Conservation (phyloP, 2,329 filamentous ascomycete genomes). For the Lasiodiplodia hormozganensis region DNA sequence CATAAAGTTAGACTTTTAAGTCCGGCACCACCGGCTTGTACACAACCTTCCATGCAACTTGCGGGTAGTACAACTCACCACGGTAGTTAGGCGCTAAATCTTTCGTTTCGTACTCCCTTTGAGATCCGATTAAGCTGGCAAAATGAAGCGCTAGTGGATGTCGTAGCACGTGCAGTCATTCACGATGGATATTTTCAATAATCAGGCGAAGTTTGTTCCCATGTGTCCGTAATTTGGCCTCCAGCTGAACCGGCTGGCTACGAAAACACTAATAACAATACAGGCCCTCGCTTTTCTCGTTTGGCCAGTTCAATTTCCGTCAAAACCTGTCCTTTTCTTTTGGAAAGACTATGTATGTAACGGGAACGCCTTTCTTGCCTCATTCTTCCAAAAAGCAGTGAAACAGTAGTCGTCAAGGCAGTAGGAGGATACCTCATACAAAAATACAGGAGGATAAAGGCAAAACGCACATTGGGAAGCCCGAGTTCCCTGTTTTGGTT, state of each 20-base stretch:
- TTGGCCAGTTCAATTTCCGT: background rate
- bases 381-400: background rate
- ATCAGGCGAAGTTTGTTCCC: background rate
- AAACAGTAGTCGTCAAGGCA: background rate
- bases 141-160: too few relatives aligned
- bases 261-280: background rate
- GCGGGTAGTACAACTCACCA: too few relatives aligned
- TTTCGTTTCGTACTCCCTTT: too few relatives aligned
- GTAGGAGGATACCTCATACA: conserved; percentile 4
- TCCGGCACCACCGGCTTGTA: too few relatives aligned
- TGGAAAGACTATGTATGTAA: background rate
- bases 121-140: too few relatives aligned
- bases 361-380: conserved; percentile 17
- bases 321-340: background rate
- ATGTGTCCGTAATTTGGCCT: background rate
- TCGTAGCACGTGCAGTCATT: too few relatives aligned
- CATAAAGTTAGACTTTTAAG: too few relatives aligned
- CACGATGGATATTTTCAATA: too few relatives aligned
- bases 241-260: background rate
- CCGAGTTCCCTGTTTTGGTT: background rate
- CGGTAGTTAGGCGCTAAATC: too few relatives aligned
- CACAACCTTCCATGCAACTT: too few relatives aligned
- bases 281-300: background rate
- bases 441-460: background rate
- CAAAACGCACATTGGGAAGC: background rate